phyloP scores from a whole-genome alignment of 2,329 filamentous ascomycete genomes.

The Fusarium sulawesiense region DNA sequence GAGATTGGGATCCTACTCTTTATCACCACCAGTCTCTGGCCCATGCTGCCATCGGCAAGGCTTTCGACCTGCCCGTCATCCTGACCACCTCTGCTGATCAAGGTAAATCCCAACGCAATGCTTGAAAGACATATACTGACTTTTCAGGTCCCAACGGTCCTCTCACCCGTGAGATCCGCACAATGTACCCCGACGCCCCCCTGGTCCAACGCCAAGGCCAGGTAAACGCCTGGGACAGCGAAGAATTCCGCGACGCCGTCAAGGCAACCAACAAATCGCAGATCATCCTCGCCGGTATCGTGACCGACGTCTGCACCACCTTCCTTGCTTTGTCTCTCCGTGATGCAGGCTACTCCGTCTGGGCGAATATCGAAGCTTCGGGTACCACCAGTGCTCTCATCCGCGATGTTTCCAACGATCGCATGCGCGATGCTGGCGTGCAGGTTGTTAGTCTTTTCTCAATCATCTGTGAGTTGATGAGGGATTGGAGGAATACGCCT shows the following conservation, averaged over 20 bases:
- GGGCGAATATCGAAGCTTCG: conserved; percentile 77
- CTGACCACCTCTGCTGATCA: conserved; percentile 75
- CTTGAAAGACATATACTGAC: not conserved
- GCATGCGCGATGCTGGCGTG: conserved; percentile 75
- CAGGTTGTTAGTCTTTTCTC: conserved; percentile 71
- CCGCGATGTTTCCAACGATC: conserved; percentile 72
- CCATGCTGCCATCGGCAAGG: conserved; percentile 72
- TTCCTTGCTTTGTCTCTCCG: conserved; percentile 79
- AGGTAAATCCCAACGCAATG: not conserved
- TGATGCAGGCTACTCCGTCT: conserved; percentile 78
- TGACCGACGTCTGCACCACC: conserved; percentile 80
- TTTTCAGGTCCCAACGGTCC: conserved; percentile 73
- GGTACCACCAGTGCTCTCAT: conserved; percentile 73
- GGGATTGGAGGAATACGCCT: conserved; percentile 71
- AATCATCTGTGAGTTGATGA: conserved; percentile 76
- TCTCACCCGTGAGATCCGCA: conserved; percentile 74
- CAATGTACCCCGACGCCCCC: conserved; percentile 74
- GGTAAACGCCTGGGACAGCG: conserved; percentile 82
- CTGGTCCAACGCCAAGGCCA: conserved; percentile 76
- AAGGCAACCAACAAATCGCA: conserved; percentile 74
- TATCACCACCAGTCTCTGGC: conserved; percentile 76
- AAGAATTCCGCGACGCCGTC: conserved; percentile 74
- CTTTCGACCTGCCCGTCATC: conserved; percentile 76
- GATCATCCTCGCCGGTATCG: conserved; percentile 77
- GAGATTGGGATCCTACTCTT: conserved; percentile 73